Evolutionary conservation across 176 grass and related monocot species (phyloP).

Genomic region (Ananas comosus): DNA sequence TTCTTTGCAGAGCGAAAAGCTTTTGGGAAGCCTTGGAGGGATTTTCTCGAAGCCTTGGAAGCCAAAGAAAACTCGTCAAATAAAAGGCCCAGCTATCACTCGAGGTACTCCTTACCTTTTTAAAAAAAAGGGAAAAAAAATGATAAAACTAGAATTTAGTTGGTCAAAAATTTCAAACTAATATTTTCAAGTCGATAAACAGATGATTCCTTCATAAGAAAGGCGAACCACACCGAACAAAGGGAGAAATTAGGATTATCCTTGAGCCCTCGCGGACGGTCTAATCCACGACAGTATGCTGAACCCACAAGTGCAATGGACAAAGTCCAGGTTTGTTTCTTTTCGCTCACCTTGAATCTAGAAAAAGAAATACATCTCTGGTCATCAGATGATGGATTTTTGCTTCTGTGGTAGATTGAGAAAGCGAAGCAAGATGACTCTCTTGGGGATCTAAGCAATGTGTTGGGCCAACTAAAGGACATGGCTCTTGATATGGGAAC

Average conservation of each 20-base stretch:
- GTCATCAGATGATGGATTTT: not conserved
- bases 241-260: slow-evolving; percentile 23
- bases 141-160: not conserved
- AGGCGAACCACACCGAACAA: slow-evolving; percentile 11
- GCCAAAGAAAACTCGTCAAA: slow-evolving; percentile 20
- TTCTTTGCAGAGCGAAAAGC: slow-evolving; percentile 12
- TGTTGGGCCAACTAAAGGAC: slow-evolving; percentile 19
- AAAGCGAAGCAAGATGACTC: slow-evolving; percentile 17
- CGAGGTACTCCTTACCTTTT: slow-evolving; percentile 4
- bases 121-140: not conserved
- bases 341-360: not conserved
- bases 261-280: not conserved
- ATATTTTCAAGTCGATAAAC: not conserved
- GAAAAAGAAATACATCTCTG: not conserved
- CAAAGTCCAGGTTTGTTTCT: slow-evolving; percentile 24
- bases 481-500: slow-evolving; percentile 27
- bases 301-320: slow-evolving; percentile 22
- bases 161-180: not conserved
- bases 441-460: slow-evolving; percentile 14
- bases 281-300: slow-evolving; percentile 4
- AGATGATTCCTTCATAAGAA: slow-evolving; percentile 21
- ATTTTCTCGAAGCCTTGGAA: slow-evolving; percentile 24
- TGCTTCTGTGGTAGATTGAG: slow-evolving; percentile 16
- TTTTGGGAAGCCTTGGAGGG: slow-evolving; percentile 24
- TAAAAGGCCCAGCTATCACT: slow-evolving; percentile 13